Evolutionary conservation across 2,329 filamentous ascomycete species (phyloP), one percentile per base, ranked within the genome.

Genomic region (Septoria linicola): DNA sequence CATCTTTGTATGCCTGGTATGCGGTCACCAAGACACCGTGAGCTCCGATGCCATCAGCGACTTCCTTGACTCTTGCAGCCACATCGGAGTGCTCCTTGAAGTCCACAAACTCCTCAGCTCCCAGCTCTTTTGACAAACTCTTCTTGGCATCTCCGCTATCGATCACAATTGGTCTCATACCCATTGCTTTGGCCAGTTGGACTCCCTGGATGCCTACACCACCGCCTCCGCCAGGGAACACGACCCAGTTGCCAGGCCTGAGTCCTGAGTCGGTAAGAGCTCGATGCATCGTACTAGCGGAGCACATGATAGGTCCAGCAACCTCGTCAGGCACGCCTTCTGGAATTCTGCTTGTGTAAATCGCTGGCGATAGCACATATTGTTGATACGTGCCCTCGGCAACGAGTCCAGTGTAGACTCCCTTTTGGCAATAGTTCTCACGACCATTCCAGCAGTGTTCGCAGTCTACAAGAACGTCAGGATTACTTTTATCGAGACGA

Each of bases 221-320:
- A 8, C 80, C 74, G 13, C 73, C 80, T 1, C 76, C 77, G n/a
- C 78, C 78, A 2, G 76, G 76, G 54, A 80, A 79, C 11, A 77
- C 74, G 1, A 77, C 77, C 76, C 76, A 82, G 46, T 80, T 69
- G 10, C 79, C 77, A 0, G 78, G 68, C 47, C 69, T 69, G 5
- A 81, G 66, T 1, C 69, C 71, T 0, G 76, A 77, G 27, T 79
- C 76, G 13, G 76, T 72, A 42, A 83, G 70, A 1, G 79, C 77
- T 3, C 77, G 73, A 62, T 82, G 80, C 53, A 82, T 78, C 1
- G 81, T 83, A 5, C 74, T 76, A 0, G 77, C 78, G 23, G 71
- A 75, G 67, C 81, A 83, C 78, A 83, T 82, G 51, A 83, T 75
- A 0, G 80, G 81, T 0, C 75, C 81, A 2, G 80, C 80, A 16